These are phyloP conservation scores for Oropetium thomaeum DNA, from an alignment of 176 grass and related monocot genomes.

Conservation along the genomic window DNA sequence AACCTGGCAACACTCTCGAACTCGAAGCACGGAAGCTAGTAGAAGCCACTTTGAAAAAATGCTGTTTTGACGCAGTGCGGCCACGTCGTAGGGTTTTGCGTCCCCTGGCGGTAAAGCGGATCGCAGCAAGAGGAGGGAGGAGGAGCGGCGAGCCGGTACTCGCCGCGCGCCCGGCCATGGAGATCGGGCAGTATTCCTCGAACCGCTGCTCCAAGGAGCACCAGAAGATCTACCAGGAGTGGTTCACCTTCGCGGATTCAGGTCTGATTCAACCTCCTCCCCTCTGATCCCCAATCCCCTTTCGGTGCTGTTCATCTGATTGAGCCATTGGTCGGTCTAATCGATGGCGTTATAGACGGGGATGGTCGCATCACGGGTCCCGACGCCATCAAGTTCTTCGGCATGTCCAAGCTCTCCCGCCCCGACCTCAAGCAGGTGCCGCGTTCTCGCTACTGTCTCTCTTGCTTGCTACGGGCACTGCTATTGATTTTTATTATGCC, in stretches of 20 bases:
- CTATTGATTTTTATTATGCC: background rate
- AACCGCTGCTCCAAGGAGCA: slow-evolving; percentile 68
- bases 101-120: slow-evolving; percentile 29
- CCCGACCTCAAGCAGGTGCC: slow-evolving; percentile 84
- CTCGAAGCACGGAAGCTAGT: background rate
- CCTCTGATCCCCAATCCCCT: slow-evolving; percentile 1
- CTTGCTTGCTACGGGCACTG: background rate
- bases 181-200: slow-evolving; percentile 57
- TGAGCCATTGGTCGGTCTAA: background rate
- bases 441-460: background rate
- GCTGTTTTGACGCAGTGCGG: background rate
- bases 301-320: background rate
- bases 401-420: slow-evolving; percentile 77
- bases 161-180: slow-evolving; percentile 43
- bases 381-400: slow-evolving; percentile 89
- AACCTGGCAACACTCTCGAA: slow-evolving; percentile 2
- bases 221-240: slow-evolving; percentile 77
- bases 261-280: slow-evolving; percentile 32
- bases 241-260: slow-evolving; percentile 90
- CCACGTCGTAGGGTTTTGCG: slow-evolving; percentile 47
- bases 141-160: background rate
- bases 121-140: background rate
- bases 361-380: slow-evolving; percentile 95
- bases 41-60: slow-evolving; percentile 16
- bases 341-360: slow-evolving; percentile 39